Percentiles rank a stretch among this genome's conserved stretches.
These are phyloP conservation scores for Aureoboletus auriporus DNA, from an alignment of 768 basidiomycete genomes.

Conservation along the genomic window DNA sequence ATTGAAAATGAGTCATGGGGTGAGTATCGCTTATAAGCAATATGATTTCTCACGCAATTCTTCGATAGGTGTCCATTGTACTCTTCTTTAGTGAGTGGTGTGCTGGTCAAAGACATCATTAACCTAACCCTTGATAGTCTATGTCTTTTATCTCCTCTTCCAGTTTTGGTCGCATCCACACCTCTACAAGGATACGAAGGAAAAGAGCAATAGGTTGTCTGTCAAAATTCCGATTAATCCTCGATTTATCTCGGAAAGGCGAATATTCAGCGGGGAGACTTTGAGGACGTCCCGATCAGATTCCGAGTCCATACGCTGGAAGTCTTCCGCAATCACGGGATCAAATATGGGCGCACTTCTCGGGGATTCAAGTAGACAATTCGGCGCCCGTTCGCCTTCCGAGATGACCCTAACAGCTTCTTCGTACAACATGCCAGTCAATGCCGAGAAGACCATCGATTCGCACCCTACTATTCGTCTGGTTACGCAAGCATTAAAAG, in stretches of 20 bases:
- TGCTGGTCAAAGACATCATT: neutral
- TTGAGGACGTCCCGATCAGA: constrained; percentile 18
- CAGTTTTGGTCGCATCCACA: constrained; percentile 55
- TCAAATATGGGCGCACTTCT: constrained; percentile 10
- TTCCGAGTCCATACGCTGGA: constrained; percentile 14
- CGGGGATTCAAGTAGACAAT: constrained; percentile 6
- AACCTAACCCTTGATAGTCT: constrained; percentile 34
- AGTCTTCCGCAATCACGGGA: constrained; percentile 9
- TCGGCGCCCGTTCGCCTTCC: constrained; percentile 21
- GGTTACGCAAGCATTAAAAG: constrained; percentile 12
- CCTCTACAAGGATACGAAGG: constrained; percentile 46
- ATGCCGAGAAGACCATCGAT: constrained; percentile 7
- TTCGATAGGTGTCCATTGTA: constrained; percentile 44
- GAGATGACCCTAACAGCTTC: constrained; percentile 22
- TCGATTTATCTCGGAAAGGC: constrained; percentile 25
- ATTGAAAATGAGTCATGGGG: constrained; percentile 49
- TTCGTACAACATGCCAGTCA: neutral
- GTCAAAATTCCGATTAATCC: constrained; percentile 30
- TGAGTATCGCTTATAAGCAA: constrained; percentile 23
- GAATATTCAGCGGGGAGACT: constrained; percentile 23
- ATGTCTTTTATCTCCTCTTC: constrained; percentile 48
- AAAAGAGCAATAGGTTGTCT: constrained; percentile 39
- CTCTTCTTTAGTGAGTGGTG: constrained; percentile 45
- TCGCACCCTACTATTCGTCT: constrained; percentile 22
- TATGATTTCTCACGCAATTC: neutral